phyloP scores from a whole-genome alignment of 306 rosid species.

The Canavalia ensiformis region DNA sequence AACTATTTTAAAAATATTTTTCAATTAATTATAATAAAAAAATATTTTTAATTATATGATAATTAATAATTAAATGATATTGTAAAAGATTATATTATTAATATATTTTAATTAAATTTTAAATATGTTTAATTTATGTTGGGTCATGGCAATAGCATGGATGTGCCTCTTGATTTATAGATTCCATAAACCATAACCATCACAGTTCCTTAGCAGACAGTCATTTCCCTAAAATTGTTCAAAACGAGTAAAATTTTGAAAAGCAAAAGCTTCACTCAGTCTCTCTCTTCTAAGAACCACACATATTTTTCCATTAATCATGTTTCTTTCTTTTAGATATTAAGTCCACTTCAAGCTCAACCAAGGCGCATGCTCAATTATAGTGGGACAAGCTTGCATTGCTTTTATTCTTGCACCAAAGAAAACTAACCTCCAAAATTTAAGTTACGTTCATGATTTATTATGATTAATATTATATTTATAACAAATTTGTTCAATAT shows the following conservation, averaged over 20 bases:
- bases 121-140: slow-evolving; percentile 29
- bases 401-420: slow-evolving; percentile 20
- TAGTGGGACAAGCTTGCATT: slow-evolving; percentile 32
- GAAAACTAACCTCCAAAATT: neutral
- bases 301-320: slow-evolving; percentile 46
- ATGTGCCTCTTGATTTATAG: slow-evolving; percentile 49
- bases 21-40: too few relatives aligned
- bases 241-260: slow-evolving; percentile 64
- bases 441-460: neutral
- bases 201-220: slow-evolving; percentile 58
- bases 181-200: slow-evolving; percentile 59
- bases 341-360: slow-evolving; percentile 32
- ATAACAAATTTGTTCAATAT: too few relatives aligned
- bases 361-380: slow-evolving; percentile 39
- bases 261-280: slow-evolving; percentile 73
- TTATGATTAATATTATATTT: too few relatives aligned
- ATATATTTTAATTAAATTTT: too few relatives aligned
- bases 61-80: too few relatives aligned
- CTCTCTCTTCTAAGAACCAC: slow-evolving; percentile 48
- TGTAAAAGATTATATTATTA: too few relatives aligned
- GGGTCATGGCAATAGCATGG: slow-evolving; percentile 47
- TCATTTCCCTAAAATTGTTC: slow-evolving; percentile 65
- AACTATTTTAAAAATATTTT: too few relatives aligned
- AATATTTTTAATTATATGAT: too few relatives aligned
- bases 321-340: slow-evolving; percentile 40